Percentiles rank a stretch among this genome's conserved stretches.
Evolutionary conservation across 1,284 basidiomycete genomes (phyloP).

Genomic region (Marasmius tenuissimus): DNA sequence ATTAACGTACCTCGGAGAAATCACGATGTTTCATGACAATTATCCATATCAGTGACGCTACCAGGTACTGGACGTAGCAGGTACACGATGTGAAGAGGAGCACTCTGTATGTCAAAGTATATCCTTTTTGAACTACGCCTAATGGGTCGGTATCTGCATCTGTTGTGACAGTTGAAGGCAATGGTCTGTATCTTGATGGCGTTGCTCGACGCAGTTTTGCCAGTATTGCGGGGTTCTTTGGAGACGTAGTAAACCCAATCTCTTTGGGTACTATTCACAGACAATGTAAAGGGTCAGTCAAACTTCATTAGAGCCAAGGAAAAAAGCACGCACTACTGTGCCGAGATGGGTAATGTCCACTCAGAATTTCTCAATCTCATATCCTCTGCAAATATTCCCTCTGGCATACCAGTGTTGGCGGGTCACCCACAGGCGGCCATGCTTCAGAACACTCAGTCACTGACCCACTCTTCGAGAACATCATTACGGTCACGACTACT

Average conservation of each 20-base stretch:
- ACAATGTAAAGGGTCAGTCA: background rate
- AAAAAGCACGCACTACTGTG: conserved; percentile 47
- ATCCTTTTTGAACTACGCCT: conserved; percentile 56
- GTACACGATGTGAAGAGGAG: conserved; percentile 49
- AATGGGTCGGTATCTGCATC: conserved; percentile 37
- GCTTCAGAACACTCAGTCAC: conserved; percentile 35
- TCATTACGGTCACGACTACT: conserved; percentile 39
- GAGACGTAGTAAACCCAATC: conserved; percentile 46
- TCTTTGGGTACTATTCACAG: conserved; percentile 48
- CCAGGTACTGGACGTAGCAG: conserved; percentile 68
- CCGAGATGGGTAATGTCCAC: conserved; percentile 70
- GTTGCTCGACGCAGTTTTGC: conserved; percentile 29
- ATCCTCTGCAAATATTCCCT: conserved; percentile 65
- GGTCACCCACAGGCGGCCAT: conserved; percentile 49
- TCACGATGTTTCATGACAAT: conserved; percentile 73
- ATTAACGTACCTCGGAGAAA: conserved; percentile 53
- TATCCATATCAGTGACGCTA: conserved; percentile 70
- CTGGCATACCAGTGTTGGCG: conserved; percentile 63
- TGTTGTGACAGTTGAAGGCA: conserved; percentile 23
- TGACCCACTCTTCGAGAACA: conserved; percentile 40
- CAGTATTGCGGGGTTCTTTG: conserved; percentile 57
- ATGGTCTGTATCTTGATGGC: conserved; percentile 36
- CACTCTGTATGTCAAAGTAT: conserved; percentile 57
- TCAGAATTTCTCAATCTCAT: conserved; percentile 78
- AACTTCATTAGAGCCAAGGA: conserved; percentile 1